phyloP scores from a whole-genome alignment of 2,329 filamentous ascomycete genomes.

The Pseudocercospora eumusae region DNA sequence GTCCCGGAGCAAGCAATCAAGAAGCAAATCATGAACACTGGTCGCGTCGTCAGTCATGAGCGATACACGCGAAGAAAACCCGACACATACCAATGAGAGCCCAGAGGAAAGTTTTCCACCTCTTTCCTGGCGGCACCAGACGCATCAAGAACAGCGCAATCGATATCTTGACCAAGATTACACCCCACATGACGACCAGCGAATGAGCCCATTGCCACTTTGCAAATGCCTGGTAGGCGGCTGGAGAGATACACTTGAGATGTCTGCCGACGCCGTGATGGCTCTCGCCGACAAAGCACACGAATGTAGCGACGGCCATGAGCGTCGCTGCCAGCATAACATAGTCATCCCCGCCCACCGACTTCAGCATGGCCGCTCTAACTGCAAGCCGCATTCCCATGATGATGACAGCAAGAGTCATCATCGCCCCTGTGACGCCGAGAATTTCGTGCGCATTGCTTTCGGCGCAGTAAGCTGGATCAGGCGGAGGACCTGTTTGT shows the following conservation, averaged over 20 bases:
- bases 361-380: conserved; percentile 50
- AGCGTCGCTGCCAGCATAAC: conserved; percentile 48
- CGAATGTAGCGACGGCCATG: conserved; percentile 37
- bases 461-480: conserved; percentile 30
- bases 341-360: conserved; percentile 54
- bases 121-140: conserved; percentile 44
- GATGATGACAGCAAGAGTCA: conserved; percentile 26
- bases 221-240: conserved; percentile 41
- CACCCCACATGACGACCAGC: conserved; percentile 50
- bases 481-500: conserved; percentile 18
- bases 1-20: conserved; percentile 49
- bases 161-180: conserved; percentile 52
- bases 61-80: neutral
- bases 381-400: conserved; percentile 39
- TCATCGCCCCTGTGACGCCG: conserved; percentile 30
- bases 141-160: conserved; percentile 51
- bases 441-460: conserved; percentile 31
- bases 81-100: conserved; percentile 45
- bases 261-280: conserved; percentile 53
- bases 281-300: conserved; percentile 50
- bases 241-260: conserved; percentile 29
- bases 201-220: conserved; percentile 52
- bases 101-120: conserved; percentile 47
- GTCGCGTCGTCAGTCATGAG: conserved; percentile 21
- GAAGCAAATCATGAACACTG: conserved; percentile 48